Evolutionary conservation across 148 eudicot genomes (phyloP).

Genomic region (Amaranthus cruentus): DNA sequence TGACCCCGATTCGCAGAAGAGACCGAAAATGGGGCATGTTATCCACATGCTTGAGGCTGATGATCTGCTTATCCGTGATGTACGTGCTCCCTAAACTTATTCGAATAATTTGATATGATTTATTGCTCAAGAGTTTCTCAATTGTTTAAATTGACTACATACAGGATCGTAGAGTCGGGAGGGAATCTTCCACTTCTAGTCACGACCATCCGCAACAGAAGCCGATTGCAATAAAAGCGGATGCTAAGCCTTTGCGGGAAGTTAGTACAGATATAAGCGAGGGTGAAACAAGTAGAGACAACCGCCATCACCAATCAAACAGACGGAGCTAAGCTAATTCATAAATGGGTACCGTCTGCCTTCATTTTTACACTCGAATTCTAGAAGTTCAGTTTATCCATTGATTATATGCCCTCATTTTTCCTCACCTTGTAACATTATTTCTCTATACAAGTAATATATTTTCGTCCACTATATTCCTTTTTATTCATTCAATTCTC

Average conservation of each 20-base stretch:
- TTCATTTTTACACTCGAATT: constrained; percentile 23
- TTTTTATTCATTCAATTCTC: constrained; percentile 23
- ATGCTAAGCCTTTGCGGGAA: constrained; percentile 36
- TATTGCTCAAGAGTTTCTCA: not conserved
- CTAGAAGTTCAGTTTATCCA: constrained; percentile 18
- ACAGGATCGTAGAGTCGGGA: constrained; percentile 60
- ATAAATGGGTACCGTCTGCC: constrained; percentile 32
- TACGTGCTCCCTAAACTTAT: constrained; percentile 25
- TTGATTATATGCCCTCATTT: constrained; percentile 26
- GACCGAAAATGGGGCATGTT: constrained; percentile 90
- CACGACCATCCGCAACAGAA: constrained; percentile 41
- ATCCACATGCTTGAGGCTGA: constrained; percentile 93
- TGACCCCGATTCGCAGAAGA: constrained; percentile 73
- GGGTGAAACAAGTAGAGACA: constrained; percentile 44
- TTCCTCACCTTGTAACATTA: constrained; percentile 30
- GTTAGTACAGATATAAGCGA: constrained; percentile 53
- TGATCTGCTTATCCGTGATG: constrained; percentile 63
- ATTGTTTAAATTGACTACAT: constrained; percentile 1
- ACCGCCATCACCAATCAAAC: constrained; percentile 30
- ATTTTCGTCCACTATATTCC: constrained; percentile 17
- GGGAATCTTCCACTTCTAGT: constrained; percentile 42
- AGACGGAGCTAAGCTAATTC: constrained; percentile 58
- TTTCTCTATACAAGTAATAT: constrained; percentile 25
- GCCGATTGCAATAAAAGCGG: constrained; percentile 23
- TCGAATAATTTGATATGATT: constrained; percentile 1